Percentiles rank a stretch among this genome's conserved stretches.
phyloP scores from a whole-genome alignment of 768 basidiomycete species.

The Rubroboletus satanas region DNA sequence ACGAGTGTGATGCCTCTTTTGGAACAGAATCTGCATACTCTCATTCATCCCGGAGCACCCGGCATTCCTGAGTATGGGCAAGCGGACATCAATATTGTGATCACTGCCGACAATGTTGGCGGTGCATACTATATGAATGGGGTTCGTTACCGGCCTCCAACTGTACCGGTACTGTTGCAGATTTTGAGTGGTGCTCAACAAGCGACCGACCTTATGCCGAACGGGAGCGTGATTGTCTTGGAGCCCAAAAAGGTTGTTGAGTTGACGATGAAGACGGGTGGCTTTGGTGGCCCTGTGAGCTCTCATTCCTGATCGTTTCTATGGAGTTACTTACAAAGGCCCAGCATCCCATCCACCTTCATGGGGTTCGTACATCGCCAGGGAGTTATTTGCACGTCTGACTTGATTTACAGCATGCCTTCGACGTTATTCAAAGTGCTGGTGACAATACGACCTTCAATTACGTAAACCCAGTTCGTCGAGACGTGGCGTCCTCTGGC shows the following conservation, averaged over 20 bases:
- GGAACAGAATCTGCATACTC: slow-evolving; percentile 29
- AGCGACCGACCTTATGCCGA: slow-evolving; percentile 28
- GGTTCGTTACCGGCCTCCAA: slow-evolving; percentile 23
- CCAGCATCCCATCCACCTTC: slow-evolving; percentile 30
- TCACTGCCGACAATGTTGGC: slow-evolving; percentile 6
- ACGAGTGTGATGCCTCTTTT: slow-evolving; percentile 24
- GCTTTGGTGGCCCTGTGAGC: slow-evolving; percentile 24
- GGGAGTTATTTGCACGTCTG: background rate
- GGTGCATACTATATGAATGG: slow-evolving; percentile 16
- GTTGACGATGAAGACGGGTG: slow-evolving; percentile 15
- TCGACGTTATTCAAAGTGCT: slow-evolving; percentile 34
- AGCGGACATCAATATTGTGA: slow-evolving; percentile 38
- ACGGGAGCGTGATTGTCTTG: slow-evolving; percentile 23
- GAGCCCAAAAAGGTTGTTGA: slow-evolving; percentile 29
- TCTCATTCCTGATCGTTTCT: background rate
- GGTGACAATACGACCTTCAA: slow-evolving; percentile 24
- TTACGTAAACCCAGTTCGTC: slow-evolving; percentile 35
- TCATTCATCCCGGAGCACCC: slow-evolving; percentile 33
- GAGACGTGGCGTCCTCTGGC: slow-evolving; percentile 29
- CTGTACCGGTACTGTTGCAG: slow-evolving; percentile 42
- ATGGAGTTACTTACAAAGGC: background rate
- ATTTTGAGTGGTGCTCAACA: slow-evolving; percentile 38
- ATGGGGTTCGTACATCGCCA: slow-evolving; percentile 21
- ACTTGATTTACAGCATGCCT: slow-evolving; percentile 29
- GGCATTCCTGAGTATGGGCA: slow-evolving; percentile 36